phyloP scores from a whole-genome alignment of 768 basidiomycete genomes.

The Cyathus striatus region DNA sequence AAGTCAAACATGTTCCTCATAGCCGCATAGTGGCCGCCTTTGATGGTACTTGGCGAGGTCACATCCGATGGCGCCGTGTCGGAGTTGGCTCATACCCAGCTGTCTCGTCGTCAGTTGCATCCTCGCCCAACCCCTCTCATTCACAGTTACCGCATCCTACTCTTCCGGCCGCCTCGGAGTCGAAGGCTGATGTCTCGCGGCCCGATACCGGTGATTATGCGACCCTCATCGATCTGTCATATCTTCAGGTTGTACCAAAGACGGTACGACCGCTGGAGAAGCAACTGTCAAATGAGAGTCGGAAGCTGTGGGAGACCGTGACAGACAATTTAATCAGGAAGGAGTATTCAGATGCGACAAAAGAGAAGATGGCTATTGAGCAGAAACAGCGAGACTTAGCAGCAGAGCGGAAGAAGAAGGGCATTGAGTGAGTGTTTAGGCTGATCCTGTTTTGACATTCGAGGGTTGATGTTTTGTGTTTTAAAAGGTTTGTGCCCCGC shows the following conservation, averaged over 20 bases:
- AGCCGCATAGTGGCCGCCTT: constrained; percentile 73
- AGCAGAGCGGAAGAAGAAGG: constrained; percentile 79
- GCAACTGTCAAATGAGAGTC: constrained; percentile 78
- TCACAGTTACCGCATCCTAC: constrained; percentile 30
- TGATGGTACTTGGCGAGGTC: constrained; percentile 85
- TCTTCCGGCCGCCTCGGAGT: constrained; percentile 31
- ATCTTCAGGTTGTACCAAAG: constrained; percentile 75
- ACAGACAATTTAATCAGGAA: constrained; percentile 72
- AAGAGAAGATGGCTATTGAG: constrained; percentile 87
- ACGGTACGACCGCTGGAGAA: constrained; percentile 73
- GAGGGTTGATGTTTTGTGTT: background rate
- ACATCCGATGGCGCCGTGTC: constrained; percentile 73
- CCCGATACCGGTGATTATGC: constrained; percentile 47
- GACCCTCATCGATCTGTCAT: constrained; percentile 72
- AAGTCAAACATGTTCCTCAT: constrained; percentile 86
- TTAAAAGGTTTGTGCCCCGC: constrained; percentile 57
- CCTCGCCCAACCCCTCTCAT: constrained; percentile 45
- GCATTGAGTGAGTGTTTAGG: constrained; percentile 57
- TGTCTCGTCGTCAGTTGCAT: constrained; percentile 34
- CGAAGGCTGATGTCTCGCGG: constrained; percentile 37
- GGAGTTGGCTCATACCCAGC: constrained; percentile 38
- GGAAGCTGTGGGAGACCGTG: constrained; percentile 83
- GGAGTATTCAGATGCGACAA: constrained; percentile 89
- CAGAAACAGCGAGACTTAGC: constrained; percentile 90
- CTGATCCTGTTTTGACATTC: constrained; percentile 2